Conservation (phyloP, 129 eudicot species). For the Smallanthus sonchifolius region DNA sequence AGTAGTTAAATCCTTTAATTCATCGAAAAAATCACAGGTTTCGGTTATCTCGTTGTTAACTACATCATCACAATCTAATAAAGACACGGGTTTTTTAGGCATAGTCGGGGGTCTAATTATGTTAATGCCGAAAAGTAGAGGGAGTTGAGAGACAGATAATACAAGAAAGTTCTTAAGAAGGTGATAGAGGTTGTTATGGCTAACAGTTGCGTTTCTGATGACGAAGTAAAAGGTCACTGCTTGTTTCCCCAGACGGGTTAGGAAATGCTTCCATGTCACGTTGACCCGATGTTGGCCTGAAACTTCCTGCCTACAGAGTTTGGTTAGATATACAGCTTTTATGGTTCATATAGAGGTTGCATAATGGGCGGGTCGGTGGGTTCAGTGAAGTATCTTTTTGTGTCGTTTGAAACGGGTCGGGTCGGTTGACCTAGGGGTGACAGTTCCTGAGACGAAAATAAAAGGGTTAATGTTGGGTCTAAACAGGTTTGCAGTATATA, state of each 20-base stretch:
- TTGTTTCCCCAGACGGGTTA: conserved; percentile 72
- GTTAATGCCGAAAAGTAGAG: conserved; percentile 51
- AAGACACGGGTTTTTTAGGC: conserved; percentile 39
- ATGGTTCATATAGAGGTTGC: not conserved
- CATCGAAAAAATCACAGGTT: conserved; percentile 36
- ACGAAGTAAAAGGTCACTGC: conserved; percentile 59
- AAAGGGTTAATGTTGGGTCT: not conserved
- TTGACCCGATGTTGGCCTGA: conserved; percentile 31
- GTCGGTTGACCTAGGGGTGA: not conserved
- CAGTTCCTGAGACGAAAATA: not conserved
- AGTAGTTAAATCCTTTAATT: conserved; percentile 48
- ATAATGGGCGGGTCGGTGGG: not conserved
- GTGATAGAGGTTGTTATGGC: conserved; percentile 28
- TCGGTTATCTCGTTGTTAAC: conserved; percentile 11
- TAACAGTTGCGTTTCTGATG: conserved; percentile 83
- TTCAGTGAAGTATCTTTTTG: not conserved
- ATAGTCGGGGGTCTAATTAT: conserved; percentile 17
- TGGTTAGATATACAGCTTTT: conserved; percentile 27
- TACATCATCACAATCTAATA: conserved; percentile 50
- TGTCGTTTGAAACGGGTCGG: not conserved
- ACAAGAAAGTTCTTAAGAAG: conserved; percentile 27
- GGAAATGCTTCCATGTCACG: conserved; percentile 85
- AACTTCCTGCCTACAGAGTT: conserved; percentile 78
- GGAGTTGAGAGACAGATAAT: conserved; percentile 40
- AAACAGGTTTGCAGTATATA: not conserved